Evolutionary conservation across 495 filamentous ascomycete genomes (phyloP), one percentile per base, ranked within the genome.

Genomic region (Margaritispora aquatica): DNA sequence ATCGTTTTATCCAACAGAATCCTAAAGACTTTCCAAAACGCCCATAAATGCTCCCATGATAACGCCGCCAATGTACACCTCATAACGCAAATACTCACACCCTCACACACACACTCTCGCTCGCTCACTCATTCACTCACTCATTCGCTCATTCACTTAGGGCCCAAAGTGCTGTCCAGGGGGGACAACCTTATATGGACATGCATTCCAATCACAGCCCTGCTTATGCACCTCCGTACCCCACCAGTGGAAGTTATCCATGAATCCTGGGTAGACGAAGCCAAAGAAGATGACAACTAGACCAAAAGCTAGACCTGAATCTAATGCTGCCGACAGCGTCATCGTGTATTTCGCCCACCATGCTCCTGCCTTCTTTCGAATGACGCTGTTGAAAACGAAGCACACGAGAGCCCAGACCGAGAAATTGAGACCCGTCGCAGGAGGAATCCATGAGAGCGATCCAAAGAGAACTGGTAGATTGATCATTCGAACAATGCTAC

Each of bases 261-360:
- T 75, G 73, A 70, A 80, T 41, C 89, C 85, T 0, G 88, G 84
- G 68, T 88, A 94, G 19, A 88, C 79, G 48, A 94, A 82, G 0
- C 82, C 85, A 67, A 96, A 94, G 69, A 96, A 94, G 7, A 94
- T 82, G 0, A 93, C 78, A 5, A 94, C 82, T 1, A 92, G 81
- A 0, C 85, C 86, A 64, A 90, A 86, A 2, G 90, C 90, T 17
- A 93, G 67, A 1, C 88, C 88, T 1, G 89, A 91, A 55, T 95
- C 90, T 36, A 96, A 75, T 11, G 88, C 90, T 1, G 90, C 90
- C 34, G 82, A 86, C 26, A 95, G 74, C 0, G 88, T 92, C 87
- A 92, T 92, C 19, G 87, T 92, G 70, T 96, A 96, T 70, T 95
- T 93, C 1, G 81, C 82, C 89, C 88, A 93, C 90, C 90, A 95